phyloP scores from a whole-genome alignment of 179 eudicot genomes.

The Beta corolliflora region DNA sequence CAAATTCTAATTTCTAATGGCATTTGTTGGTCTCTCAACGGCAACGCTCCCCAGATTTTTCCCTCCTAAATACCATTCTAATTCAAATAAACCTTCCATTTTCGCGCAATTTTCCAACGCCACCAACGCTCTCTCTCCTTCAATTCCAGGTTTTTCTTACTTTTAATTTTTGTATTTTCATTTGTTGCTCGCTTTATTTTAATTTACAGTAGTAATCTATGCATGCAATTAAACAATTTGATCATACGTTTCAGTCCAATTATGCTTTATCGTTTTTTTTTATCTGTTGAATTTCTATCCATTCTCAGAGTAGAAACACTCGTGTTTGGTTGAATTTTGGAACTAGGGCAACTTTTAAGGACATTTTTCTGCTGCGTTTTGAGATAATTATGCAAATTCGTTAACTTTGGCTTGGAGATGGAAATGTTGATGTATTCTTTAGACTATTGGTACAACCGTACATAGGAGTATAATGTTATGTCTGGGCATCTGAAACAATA shows the following conservation, averaged over 20 bases:
- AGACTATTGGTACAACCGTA: background rate
- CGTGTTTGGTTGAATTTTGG: background rate
- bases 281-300: background rate
- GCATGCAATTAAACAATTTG: background rate
- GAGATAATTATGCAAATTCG: no score
- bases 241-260: background rate
- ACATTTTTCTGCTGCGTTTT: background rate
- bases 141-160: slow-evolving; percentile 30
- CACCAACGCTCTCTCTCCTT: slow-evolving; percentile 30
- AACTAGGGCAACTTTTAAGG: background rate
- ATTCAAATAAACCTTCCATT: slow-evolving; percentile 24
- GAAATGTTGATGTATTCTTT: background rate
- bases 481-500: no score
- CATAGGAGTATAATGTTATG: background rate
- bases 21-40: slow-evolving; percentile 10
- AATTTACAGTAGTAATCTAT: background rate
- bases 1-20: slow-evolving; percentile 19
- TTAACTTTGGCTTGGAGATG: background rate
- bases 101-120: slow-evolving; percentile 41
- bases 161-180: background rate
- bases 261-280: background rate
- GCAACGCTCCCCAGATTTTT: slow-evolving; percentile 17
- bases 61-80: slow-evolving; percentile 10
- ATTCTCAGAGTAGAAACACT: background rate
- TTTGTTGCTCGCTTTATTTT: background rate